Percentiles rank a stretch among this genome's conserved stretches.
Conservation (phyloP, 768 basidiomycete species). For the Lactarius evosmus region DNA sequence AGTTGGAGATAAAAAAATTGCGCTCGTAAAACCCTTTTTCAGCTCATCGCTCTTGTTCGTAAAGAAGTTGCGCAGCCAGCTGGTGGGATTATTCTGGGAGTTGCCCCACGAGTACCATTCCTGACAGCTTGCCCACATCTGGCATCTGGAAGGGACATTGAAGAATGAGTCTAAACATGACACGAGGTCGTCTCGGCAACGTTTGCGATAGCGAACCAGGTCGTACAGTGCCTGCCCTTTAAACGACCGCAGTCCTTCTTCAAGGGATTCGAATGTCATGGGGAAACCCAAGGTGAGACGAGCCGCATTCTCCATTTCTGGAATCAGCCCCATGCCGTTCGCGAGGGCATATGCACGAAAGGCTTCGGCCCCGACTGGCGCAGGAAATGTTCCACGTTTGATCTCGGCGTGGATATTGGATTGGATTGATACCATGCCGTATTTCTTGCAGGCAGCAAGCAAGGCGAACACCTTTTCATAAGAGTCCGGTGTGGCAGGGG, state of each 20-base stretch:
- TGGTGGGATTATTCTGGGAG: neutral
- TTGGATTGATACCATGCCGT: too few relatives aligned
- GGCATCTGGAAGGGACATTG: neutral
- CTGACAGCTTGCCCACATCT: neutral
- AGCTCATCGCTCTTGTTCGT: neutral
- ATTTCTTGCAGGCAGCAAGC: too few relatives aligned
- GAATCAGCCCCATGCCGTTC: neutral
- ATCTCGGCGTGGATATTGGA: neutral
- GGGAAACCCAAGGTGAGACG: neutral
- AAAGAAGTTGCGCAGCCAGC: conserved; percentile 1
- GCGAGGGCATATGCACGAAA: neutral
- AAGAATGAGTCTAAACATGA: conserved; percentile 2
- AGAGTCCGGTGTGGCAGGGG: too few relatives aligned
- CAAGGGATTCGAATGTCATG: neutral
- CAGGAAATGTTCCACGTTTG: neutral
- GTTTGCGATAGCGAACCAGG: neutral
- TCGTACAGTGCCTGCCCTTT: neutral
- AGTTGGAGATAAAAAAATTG: neutral
- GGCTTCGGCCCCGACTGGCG: neutral
- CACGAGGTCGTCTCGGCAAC: neutral
- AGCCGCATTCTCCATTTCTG: neutral
- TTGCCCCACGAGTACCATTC: neutral
- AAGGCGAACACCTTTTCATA: too few relatives aligned
- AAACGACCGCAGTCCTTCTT: neutral
- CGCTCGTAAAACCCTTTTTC: neutral